These are phyloP conservation scores for Aegilops longissima DNA, from an alignment of 176 grass and related monocot genomes.

Conservation along the genomic window DNA sequence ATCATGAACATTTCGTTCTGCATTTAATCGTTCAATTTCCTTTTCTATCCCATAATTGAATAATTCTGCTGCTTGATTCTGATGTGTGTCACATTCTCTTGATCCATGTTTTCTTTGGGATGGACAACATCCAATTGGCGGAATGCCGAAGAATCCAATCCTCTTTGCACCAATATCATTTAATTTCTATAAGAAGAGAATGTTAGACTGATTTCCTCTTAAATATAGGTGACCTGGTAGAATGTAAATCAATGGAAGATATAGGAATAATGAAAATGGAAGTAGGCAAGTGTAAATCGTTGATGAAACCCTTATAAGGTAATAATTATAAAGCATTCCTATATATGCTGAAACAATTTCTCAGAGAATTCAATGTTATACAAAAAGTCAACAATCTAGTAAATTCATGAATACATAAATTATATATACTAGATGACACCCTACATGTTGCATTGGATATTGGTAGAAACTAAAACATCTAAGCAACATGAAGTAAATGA, in stretches of 20 bases:
- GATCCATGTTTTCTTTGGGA: conserved; percentile 47
- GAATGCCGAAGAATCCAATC: conserved; percentile 54
- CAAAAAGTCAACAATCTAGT: not conserved
- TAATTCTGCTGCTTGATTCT: conserved; percentile 46
- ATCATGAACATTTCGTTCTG: conserved; percentile 11
- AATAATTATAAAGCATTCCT: not conserved
- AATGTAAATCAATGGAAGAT: not conserved
- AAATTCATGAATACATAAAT: not conserved
- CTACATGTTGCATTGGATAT: not conserved
- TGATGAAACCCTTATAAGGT: not conserved
- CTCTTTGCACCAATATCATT: conserved; percentile 46
- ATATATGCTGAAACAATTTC: not conserved
- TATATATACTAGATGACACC: not conserved
- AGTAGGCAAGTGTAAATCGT: not conserved
- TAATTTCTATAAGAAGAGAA: conserved; percentile 35
- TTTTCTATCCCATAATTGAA: conserved; percentile 44
- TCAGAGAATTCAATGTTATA: not conserved
- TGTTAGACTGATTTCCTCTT: not conserved
- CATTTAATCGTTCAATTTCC: conserved; percentile 31
- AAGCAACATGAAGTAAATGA: not conserved
- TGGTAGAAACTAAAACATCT: not conserved
- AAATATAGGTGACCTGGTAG: not conserved
- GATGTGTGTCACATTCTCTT: conserved; percentile 45
- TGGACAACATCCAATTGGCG: conserved; percentile 66
- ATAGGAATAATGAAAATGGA: not conserved